Evolutionary conservation across 441 rosid species (phyloP), one percentile per base, ranked within the genome.

Genomic region (Erysimum cheiri): DNA sequence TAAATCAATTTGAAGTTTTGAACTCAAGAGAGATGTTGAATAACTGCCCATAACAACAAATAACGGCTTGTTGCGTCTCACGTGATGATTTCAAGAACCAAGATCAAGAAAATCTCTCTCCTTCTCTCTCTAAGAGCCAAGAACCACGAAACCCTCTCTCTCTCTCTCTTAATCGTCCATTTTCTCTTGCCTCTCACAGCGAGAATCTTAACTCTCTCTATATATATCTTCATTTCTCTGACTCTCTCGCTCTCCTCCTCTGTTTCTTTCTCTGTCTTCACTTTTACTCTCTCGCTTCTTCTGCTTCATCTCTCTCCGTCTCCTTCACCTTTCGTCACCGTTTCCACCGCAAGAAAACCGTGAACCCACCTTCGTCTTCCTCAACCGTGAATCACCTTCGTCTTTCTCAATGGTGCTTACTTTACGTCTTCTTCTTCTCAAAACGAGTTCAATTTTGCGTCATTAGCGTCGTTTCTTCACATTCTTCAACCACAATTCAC

Each of bases 301-400:
- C n/a, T n/a, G n/a, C n/a, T n/a, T n/a, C n/a, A n/a, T n/a, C n/a
- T n/a, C n/a, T n/a, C n/a, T 41, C 19, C 59, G 19, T 65, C 43
- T 35, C 47, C 56, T 44, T 74, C 26, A 15, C 48, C 43, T 63
- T 64, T 13, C 62, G 4, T 44, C 71, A 59, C 64, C 57, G 69
- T 29, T 29, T 19, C 80, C 33, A 15, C 70, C 54, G 64, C 58
- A 58, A 50, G 53, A 54, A 44, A 61, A 54, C 69, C 69, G 73
- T 52, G 64, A 52, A 29, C 17, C 43, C 43, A 43, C 73, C 69
- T n/a, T 56, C 72, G n/a, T 65, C 47, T 46, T 39, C 28, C 53
- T 8, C 64, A 65, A 54, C 52, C 52, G 52, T 47, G 60, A 52
- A 28, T 28, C 43, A 43, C 73, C 69, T 11, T 56, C 72, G n/a